Conservation (phyloP, 805 yeast genomes). For the Clavispora phyllophila region DNA sequence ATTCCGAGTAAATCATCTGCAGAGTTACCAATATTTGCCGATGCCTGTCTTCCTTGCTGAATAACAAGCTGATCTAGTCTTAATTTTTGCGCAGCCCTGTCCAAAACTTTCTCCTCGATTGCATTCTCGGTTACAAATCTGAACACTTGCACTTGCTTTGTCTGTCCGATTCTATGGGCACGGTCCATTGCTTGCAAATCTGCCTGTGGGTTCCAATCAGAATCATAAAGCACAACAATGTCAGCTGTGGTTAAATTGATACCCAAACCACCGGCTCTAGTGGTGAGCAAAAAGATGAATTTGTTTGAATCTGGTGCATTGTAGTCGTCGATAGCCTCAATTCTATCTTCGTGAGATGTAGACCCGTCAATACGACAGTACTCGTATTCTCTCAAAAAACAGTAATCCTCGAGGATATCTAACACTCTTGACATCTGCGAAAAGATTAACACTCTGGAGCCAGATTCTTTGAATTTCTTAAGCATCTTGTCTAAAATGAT, state of each 20-base stretch:
- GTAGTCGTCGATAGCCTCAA: conserved; percentile 87
- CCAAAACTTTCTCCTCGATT: conserved; percentile 92
- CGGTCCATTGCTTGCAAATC: conserved; percentile 98
- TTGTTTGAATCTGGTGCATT: conserved; percentile 78
- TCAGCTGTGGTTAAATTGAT: conserved; percentile 91
- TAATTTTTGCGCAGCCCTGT: conserved; percentile 91
- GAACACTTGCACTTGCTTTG: conserved; percentile 88
- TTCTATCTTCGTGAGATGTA: conserved; percentile 88
- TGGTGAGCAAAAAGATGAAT: conserved; percentile 79
- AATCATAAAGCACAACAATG: conserved; percentile 80
- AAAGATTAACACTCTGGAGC: conserved; percentile 86
- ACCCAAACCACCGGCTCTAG: conserved; percentile 97
- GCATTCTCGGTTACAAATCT: conserved; percentile 94
- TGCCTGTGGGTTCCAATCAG: conserved; percentile 98
- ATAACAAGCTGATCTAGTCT: conserved; percentile 91
- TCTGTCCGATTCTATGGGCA: conserved; percentile 96
- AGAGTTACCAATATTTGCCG: conserved; percentile 50
- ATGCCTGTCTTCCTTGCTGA: conserved; percentile 60
- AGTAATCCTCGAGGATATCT: conserved; percentile 90
- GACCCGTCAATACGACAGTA: conserved; percentile 94
- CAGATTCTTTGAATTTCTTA: conserved; percentile 63
- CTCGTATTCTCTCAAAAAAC: conserved; percentile 74
- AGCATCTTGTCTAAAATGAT: conserved; percentile 78
- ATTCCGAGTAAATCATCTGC: conserved; percentile 87
- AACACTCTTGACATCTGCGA: conserved; percentile 90